These are phyloP conservation scores for Stephanodiscus triporus DNA, from an alignment of 108 stramenopile species.

Conservation along the genomic window DNA sequence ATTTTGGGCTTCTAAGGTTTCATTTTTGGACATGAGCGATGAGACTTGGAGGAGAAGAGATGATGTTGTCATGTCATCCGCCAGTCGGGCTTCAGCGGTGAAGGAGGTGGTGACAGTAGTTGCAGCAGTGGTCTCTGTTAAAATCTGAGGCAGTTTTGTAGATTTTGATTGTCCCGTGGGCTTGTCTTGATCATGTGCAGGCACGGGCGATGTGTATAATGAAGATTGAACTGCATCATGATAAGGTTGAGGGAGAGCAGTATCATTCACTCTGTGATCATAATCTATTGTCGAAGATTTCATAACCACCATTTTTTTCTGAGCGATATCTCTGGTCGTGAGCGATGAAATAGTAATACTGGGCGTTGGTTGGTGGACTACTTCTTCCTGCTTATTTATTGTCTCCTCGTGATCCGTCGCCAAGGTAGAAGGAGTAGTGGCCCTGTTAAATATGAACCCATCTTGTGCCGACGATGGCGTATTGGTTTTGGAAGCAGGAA, in stretches of 20 bases:
- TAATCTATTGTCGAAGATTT: conserved; percentile 31
- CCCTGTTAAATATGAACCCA: background rate
- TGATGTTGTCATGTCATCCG: background rate
- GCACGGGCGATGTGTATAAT: background rate
- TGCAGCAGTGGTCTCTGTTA: background rate
- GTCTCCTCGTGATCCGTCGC: background rate
- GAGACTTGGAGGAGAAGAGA: conserved; percentile 8
- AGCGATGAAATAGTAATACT: background rate
- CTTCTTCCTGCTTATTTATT: background rate
- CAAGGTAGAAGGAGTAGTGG: background rate
- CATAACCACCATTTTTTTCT: background rate
- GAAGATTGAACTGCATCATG: conserved; percentile 7
- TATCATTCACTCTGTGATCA: conserved; percentile 32
- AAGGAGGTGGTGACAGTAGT: background rate
- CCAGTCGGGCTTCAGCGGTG: background rate
- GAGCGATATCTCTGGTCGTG: background rate
- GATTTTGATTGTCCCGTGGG: background rate
- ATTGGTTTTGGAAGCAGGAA: background rate
- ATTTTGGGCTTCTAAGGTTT: conserved; percentile 15
- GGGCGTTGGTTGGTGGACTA: background rate
- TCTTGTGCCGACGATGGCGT: background rate
- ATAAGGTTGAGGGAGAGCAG: conserved; percentile 22
- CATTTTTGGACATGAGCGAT: conserved; percentile 4
- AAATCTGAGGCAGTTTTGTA: background rate
- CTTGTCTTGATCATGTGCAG: background rate